Conservation (phyloP, 1,139 yeast genomes). For the Yamadazyma blattariae region DNA sequence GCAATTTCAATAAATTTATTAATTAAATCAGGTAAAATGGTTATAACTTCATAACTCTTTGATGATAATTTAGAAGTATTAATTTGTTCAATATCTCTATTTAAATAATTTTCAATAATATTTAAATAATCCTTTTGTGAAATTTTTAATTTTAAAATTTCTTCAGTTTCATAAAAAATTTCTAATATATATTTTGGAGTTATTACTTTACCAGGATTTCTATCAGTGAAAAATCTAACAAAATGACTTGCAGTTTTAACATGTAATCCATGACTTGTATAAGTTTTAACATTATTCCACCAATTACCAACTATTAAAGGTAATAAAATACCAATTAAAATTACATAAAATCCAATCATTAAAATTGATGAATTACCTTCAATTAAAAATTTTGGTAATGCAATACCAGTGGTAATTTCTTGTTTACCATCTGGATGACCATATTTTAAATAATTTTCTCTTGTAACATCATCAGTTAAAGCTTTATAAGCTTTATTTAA, state of each 20-base stretch:
- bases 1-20: conserved; percentile 81
- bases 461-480: conserved; percentile 83
- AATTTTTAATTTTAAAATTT: conserved; percentile 32
- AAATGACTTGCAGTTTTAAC: conserved; percentile 77
- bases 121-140: conserved; percentile 43
- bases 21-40: conserved; percentile 64
- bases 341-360: conserved; percentile 61
- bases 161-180: conserved; percentile 63
- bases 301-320: conserved; percentile 81
- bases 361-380: conserved; percentile 77
- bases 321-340: conserved; percentile 70
- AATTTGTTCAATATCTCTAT: conserved; percentile 38
- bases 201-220: conserved; percentile 73
- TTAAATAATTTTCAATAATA: conserved; percentile 55
- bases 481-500: conserved; percentile 94
- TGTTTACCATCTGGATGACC: conserved; percentile 99
- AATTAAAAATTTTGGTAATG: conserved; percentile 86
- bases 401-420: conserved; percentile 93
- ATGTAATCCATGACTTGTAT: conserved; percentile 82
- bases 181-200: conserved; percentile 59
- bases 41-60: conserved; percentile 54
- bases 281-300: conserved; percentile 85
- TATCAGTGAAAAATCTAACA: conserved; percentile 61
- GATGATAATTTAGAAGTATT: too few species aligned
- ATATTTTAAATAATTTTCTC: conserved; percentile 76